Evolutionary conservation across 225 moss, liverwort and hornwort genomes (phyloP), one percentile per base, ranked within the genome.

Genomic region (Physcomitrellopsis africana): DNA sequence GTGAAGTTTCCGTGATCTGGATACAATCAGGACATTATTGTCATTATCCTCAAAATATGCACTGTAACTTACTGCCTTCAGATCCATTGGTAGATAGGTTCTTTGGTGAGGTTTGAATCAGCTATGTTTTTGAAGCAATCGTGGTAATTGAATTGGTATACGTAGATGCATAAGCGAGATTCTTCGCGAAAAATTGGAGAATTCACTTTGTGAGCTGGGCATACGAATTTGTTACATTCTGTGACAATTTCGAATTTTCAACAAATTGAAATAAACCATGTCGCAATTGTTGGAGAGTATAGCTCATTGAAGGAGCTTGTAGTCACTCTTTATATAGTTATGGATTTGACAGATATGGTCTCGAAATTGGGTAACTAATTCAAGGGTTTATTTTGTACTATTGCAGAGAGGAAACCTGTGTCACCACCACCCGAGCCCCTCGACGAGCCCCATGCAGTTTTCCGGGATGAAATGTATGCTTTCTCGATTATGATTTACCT

Each of bases 391-490:
- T 26, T 3, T 70, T 55, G 27, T 41, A 15, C 24, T 47, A 72
- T 53, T 53, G 79, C 79, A 83, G 83, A 83, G 70, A 76, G 75
- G 67, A 83, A 76, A 79, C 79, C 83, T 72, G 71, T 22, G 18
- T 19, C 60, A 48, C 32, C 71, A 20, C 79, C 75, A 59, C 71
- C 61, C 56, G 83, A 69, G 22, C 52, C 71, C 12, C 70, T 75
- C 17, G 83, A 67, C 19, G 79, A 71, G 66, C 66, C 32, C 32
- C 32, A 37, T 7, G 7, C 79, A 60, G 75, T 65, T 72, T 75
- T 72, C 55, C 69, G 78, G 48, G 79, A 83, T 60, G 83, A 79
- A 51, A 79, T 75, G 83, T 83, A 72, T 18, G 75, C 41, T 37
- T 37, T 53, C 41, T 42, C 53, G 24, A 22, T 62, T 60, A 42